Percentiles rank a stretch among this genome's conserved stretches.
Evolutionary conservation across 768 basidiomycete species (phyloP).

Genomic region (Suillus paluster): DNA sequence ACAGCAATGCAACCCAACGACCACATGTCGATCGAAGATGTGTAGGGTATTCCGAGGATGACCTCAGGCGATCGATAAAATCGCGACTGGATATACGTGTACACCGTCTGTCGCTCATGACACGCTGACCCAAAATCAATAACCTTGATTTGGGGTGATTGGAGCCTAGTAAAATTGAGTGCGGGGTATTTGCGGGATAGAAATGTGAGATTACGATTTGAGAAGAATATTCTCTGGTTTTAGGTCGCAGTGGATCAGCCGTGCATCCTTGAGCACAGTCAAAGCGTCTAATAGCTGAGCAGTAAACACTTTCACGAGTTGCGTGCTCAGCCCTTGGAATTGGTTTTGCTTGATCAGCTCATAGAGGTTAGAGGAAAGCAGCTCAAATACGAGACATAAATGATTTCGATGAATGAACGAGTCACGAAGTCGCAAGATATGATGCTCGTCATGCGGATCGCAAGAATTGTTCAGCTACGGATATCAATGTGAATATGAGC

Average conservation of each 20-base stretch:
- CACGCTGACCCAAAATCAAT: constrained; percentile 99
- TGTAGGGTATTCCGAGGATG: constrained; percentile 92
- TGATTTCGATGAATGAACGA: constrained; percentile 97
- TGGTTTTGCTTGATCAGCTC: constrained; percentile 99
- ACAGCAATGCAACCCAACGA: constrained; percentile 98
- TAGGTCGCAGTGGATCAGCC: constrained; percentile 96
- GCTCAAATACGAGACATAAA: constrained; percentile 96
- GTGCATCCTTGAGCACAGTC: constrained; percentile 91
- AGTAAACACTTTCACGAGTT: constrained; percentile 98
- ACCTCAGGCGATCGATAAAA: constrained; percentile 99
- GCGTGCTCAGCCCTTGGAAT: constrained; percentile 95
- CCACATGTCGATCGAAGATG: constrained; percentile 99
- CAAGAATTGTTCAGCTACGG: constrained; percentile 90
- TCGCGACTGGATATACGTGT: constrained; percentile 98
- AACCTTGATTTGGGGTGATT: constrained; percentile 97
- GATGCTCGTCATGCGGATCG: constrained; percentile 94
- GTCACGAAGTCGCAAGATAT: constrained; percentile 93
- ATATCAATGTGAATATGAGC: constrained; percentile 8
- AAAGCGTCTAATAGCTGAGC: constrained; percentile 93
- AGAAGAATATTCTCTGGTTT: constrained; percentile 99
- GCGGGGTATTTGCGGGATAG: constrained; percentile 5
- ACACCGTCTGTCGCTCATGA: constrained; percentile 98
- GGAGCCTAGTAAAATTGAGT: constrained; percentile 58
- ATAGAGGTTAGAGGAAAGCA: constrained; percentile 96
- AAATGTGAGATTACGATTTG: constrained; percentile 69